Conservation (phyloP, 2,329 filamentous ascomycete genomes). For the Pseudogymnoascus sp. region DNA sequence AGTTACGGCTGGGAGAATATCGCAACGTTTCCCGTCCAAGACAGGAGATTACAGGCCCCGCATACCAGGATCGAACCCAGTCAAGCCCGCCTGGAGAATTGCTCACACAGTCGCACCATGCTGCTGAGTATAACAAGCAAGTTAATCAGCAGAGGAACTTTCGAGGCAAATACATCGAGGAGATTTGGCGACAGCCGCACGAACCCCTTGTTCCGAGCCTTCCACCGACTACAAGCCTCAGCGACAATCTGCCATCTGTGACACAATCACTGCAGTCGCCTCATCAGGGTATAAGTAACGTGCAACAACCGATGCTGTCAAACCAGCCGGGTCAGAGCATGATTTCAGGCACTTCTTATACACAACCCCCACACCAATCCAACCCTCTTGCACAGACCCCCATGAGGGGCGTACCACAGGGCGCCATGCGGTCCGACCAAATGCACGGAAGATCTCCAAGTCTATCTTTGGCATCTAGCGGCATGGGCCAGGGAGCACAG, state of each 20-base stretch:
- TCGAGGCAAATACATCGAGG: constrained; percentile 70
- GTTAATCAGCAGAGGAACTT: constrained; percentile 72
- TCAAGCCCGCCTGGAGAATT: constrained; percentile 70
- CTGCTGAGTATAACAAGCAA: constrained; percentile 82
- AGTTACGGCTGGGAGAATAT: constrained; percentile 72
- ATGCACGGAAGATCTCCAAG: constrained; percentile 61
- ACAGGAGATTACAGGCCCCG: constrained; percentile 78
- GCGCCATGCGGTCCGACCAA: constrained; percentile 46
- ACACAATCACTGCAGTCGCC: constrained; percentile 50
- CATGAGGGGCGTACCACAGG: constrained; percentile 59
- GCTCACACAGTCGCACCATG: constrained; percentile 75
- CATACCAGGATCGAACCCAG: constrained; percentile 82
- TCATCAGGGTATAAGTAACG: constrained; percentile 44
- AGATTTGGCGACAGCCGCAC: constrained; percentile 74
- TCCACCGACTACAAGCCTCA: constrained; percentile 30
- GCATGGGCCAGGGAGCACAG: constrained; percentile 38
- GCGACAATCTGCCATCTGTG: constrained; percentile 38
- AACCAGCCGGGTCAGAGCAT: constrained; percentile 35
- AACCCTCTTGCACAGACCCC: constrained; percentile 64
- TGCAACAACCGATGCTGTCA: constrained; percentile 43
- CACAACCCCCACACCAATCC: constrained; percentile 63
- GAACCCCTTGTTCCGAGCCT: constrained; percentile 56
- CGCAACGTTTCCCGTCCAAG: constrained; percentile 74
- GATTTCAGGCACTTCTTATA: constrained; percentile 50
- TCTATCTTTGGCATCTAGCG: constrained; percentile 44